phyloP scores from a whole-genome alignment of 768 basidiomycete genomes.

The Paxillus ammoniavirescens region DNA sequence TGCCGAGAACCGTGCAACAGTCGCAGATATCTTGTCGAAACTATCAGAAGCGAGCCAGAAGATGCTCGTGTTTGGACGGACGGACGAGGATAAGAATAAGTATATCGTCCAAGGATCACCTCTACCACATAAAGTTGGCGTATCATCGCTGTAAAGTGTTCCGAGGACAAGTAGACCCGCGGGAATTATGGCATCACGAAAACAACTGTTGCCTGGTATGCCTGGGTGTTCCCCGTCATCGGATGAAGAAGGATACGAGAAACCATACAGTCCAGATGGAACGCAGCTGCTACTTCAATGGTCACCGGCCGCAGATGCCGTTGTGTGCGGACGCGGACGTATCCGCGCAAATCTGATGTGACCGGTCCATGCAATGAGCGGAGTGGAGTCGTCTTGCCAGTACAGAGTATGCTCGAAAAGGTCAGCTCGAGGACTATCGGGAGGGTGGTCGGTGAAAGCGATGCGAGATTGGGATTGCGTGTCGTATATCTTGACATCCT shows the following conservation, averaged over 20 bases:
- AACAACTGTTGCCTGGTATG: too few relatives aligned
- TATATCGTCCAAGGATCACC: too few relatives aligned
- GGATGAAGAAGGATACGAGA: slow-evolving; percentile 85
- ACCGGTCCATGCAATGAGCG: slow-evolving; percentile 93
- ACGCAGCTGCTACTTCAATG: slow-evolving; percentile 88
- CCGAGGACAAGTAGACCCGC: too few relatives aligned
- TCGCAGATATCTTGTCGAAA: too few relatives aligned
- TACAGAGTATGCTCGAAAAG: slow-evolving; percentile 89
- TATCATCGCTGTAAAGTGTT: too few relatives aligned
- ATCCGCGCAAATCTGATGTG: slow-evolving; percentile 86
- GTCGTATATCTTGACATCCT: slow-evolving; percentile 97
- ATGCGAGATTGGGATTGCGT: slow-evolving; percentile 73
- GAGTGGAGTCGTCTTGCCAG: slow-evolving; percentile 91
- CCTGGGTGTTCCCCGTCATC: slow-evolving; percentile 23
- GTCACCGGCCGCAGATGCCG: slow-evolving; percentile 42
- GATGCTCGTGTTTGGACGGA: too few relatives aligned
- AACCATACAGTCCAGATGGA: slow-evolving; percentile 95
- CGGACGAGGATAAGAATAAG: too few relatives aligned
- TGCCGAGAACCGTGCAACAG: too few relatives aligned
- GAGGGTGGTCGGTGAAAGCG: slow-evolving; percentile 79
- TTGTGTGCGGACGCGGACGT: slow-evolving; percentile 53
- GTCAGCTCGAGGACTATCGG: slow-evolving; percentile 86
- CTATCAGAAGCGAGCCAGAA: too few relatives aligned
- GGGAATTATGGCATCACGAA: too few relatives aligned
- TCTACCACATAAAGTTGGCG: too few relatives aligned